Conservation (phyloP, 164 flowering plant species). For the Kingdonia uniflora region DNA sequence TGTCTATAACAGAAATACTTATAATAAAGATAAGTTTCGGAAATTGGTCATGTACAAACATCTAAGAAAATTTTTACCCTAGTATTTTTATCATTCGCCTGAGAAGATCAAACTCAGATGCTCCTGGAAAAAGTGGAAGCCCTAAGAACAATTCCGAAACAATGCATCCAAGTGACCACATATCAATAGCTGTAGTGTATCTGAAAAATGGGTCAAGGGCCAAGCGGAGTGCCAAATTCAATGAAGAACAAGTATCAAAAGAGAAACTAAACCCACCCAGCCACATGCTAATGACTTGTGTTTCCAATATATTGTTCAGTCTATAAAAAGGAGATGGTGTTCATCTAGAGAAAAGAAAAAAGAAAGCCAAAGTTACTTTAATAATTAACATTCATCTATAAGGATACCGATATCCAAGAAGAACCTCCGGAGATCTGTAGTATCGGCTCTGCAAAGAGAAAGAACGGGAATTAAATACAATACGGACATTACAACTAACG, state of each 20-base stretch:
- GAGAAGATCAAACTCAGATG: slow-evolving; percentile 93
- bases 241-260: background rate
- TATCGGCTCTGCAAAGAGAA: slow-evolving; percentile 73
- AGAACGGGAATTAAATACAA: background rate
- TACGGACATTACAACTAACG: no score
- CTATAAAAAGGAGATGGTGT: no score
- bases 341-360: no score
- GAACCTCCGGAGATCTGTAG: slow-evolving; percentile 98
- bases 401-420: slow-evolving; percentile 99
- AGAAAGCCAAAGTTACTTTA: no score
- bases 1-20: no score
- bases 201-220: slow-evolving; percentile 43
- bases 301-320: no score
- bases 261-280: no score
- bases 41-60: background rate
- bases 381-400: background rate
- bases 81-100: slow-evolving; percentile 74
- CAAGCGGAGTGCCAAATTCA: slow-evolving; percentile 6
- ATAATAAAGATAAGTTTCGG: background rate
- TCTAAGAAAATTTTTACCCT: slow-evolving; percentile 46
- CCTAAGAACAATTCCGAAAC: slow-evolving; percentile 95
- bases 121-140: slow-evolving; percentile 94
- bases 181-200: slow-evolving; percentile 93
- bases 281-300: no score
- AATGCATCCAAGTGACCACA: slow-evolving; percentile 99